These are phyloP conservation scores for Melaleuca alternifolia DNA, from an alignment of 345 rosid genomes.

Conservation along the genomic window DNA sequence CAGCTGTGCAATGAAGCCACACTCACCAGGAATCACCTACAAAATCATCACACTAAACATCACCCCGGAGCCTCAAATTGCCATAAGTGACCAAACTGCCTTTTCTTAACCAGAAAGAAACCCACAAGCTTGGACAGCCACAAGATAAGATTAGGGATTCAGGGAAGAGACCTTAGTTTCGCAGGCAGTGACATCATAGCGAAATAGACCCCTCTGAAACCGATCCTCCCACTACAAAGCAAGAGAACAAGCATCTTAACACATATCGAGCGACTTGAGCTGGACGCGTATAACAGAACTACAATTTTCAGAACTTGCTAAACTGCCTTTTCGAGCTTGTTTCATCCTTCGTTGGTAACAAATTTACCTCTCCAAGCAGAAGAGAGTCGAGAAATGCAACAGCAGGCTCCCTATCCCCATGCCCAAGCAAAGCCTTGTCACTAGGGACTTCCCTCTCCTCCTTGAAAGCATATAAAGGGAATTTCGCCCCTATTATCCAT, in stretches of 20 bases:
- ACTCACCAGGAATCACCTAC: conserved; percentile 80
- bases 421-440: conserved; percentile 12
- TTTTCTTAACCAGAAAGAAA: background rate
- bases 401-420: conserved; percentile 27
- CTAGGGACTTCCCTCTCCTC: conserved; percentile 15
- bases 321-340: background rate
- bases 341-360: background rate
- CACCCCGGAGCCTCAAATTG: background rate
- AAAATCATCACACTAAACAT: background rate
- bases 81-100: background rate
- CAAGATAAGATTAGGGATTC: background rate
- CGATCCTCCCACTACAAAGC: conserved; percentile 90
- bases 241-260: background rate
- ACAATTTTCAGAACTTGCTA: background rate
- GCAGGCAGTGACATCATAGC: conserved; percentile 90
- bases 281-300: background rate
- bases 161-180: conserved; percentile 61
- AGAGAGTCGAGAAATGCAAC: conserved; percentile 66
- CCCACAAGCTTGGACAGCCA: background rate
- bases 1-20: conserved; percentile 91
- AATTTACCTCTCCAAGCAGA: conserved; percentile 73
- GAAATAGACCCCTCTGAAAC: conserved; percentile 80
- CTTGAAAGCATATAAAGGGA: conserved; percentile 68
- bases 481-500: conserved; percentile 41
- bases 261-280: background rate